Conservation (phyloP, 148 eudicot genomes). For the Cornus florida region DNA sequence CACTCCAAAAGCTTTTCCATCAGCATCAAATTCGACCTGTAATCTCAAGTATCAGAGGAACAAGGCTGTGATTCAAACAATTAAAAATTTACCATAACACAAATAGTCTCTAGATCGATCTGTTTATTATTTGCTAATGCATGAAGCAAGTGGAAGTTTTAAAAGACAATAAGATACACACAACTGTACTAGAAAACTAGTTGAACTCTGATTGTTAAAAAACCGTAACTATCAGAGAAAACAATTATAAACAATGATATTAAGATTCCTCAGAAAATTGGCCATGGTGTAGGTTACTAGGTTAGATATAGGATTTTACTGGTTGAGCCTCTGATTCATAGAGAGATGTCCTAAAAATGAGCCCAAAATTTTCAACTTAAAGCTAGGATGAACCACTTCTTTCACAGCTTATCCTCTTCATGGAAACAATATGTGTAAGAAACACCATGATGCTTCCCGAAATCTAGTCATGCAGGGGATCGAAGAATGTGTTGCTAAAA, state of each 20-base stretch:
- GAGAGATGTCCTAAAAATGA: background rate
- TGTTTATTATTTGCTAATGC: background rate
- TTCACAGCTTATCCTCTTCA: no score
- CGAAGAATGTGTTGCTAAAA: no score
- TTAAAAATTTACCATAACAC: background rate
- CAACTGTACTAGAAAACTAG: background rate
- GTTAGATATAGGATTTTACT: background rate
- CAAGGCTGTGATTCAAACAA: background rate
- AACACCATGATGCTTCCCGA: no score
- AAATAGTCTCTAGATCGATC: background rate
- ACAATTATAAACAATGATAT: background rate
- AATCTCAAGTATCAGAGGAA: background rate
- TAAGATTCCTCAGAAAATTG: background rate
- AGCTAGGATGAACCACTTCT: no score
- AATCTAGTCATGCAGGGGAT: background rate
- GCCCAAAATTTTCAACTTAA: background rate
- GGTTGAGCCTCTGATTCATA: background rate
- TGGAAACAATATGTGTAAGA: no score
- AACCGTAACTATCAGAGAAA: background rate
- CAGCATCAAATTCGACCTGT: slow-evolving; percentile 67
- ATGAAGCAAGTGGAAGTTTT: background rate
- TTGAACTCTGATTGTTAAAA: background rate
- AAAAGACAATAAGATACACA: background rate
- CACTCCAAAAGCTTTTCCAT: slow-evolving; percentile 70
- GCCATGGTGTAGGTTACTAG: no score